Percentiles rank a stretch among this genome's conserved stretches.
These are phyloP conservation scores for Papiliotrema laurentii DNA, from an alignment of 1,284 basidiomycete species.

Conservation along the genomic window DNA sequence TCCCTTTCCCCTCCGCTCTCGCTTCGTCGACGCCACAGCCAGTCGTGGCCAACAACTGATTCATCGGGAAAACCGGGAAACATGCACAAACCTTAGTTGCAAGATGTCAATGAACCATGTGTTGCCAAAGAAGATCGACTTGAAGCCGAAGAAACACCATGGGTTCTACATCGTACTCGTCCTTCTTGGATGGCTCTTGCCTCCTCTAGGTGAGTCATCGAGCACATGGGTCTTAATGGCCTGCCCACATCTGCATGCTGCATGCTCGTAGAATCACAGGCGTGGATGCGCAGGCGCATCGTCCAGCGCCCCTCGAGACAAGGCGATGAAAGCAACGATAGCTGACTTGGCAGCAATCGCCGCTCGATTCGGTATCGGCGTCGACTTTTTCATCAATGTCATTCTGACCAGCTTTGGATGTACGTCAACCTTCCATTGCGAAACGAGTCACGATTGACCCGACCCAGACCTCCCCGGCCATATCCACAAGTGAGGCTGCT, in stretches of 20 bases:
- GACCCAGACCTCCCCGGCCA: constrained; percentile 49
- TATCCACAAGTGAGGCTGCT: constrained; percentile 49
- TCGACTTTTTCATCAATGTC: constrained; percentile 89
- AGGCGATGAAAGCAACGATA: no score
- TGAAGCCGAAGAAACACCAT: constrained; percentile 70
- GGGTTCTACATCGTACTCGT: constrained; percentile 80
- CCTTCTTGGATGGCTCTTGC: constrained; percentile 75
- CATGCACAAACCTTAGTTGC: no score
- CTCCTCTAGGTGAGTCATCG: constrained; percentile 76
- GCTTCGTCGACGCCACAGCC: no score
- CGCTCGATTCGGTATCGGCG: constrained; percentile 86
- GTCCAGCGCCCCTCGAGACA: no score
- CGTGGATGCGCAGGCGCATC: no score
- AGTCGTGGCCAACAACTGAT: no score
- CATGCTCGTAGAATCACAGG: no score
- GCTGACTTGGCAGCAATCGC: constrained; percentile 65
- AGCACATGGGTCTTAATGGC: no score
- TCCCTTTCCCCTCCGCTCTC: no score
- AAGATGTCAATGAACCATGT: constrained; percentile 35
- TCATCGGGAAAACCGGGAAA: no score
- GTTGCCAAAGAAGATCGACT: constrained; percentile 55
- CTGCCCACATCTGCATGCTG: no score
- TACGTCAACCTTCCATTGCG: constrained; percentile 44
- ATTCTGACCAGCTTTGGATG: constrained; percentile 86
- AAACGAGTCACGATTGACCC: background rate